Base-by-base conservation (phyloP, 2,329 filamentous ascomycete species). In the Fusarium caatingaense region DNA sequence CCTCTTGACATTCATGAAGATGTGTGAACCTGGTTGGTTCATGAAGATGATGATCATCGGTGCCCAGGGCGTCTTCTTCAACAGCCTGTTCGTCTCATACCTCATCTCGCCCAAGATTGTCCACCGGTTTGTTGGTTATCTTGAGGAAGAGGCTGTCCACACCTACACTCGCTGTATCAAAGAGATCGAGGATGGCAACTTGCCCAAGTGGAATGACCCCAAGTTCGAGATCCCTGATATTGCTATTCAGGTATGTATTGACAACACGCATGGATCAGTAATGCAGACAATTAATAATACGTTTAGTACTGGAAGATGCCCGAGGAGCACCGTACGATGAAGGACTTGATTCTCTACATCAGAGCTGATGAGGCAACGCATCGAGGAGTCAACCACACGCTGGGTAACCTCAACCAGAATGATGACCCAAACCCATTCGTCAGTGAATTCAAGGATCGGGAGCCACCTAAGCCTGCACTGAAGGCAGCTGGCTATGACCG, bases 1-100 rank as follows among this genome's bases (percentile, higher is more conserved):
- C 76, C 88, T 97, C 2, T 83, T 97, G 30, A 96, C 93, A 0
- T 98, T 98, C 80, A 89, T 99, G 80, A 97, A 97, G 81, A 92
- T 97, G 86, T 92, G 91, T 60, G 80, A 82, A 71, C 79, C 79
- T 37, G 93, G 93, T 16, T 89, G 87, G 84, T 96, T 97, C 84
- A 97, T 98, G 94, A 91, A 93, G 68, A 80, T 93, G 60, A 93
- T 97, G 89, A 93, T 98, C 58, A 87, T 98, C 41, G 93, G 91
- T 13, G 94, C 95, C 1, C 95, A 98, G 80, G 96, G 95, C 41
- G 93, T 98, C 74, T 98, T 97, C 85, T 98, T 97, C 87, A 99
- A 99, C 82, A 88, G 89, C 69, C 88, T 98, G 78, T 98, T 99
- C 85, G 64, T 97, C 67, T 87, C 91, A 48, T 98, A 98, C 81